Evolutionary conservation across 164 flowering plant genomes (phyloP), one percentile per base, ranked within the genome.

Genomic region (Vitis labrusca): DNA sequence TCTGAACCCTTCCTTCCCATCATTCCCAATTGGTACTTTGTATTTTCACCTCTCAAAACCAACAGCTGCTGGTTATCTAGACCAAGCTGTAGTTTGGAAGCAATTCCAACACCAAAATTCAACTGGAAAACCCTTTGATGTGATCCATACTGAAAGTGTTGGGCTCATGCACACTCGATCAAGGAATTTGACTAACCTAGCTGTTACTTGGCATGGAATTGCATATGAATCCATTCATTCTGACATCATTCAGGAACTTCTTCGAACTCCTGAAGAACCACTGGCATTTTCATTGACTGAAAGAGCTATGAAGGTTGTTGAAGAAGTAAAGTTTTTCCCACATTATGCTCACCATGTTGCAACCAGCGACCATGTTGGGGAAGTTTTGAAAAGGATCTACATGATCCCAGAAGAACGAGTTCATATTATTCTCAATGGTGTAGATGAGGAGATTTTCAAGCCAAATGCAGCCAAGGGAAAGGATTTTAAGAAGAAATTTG

Each of bases 191-290:
- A 58, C 78, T 1, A 86, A 86, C 64, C 64, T 92, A 1, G 95
- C 83, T 12, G 96, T 84, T 47, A 75, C 77, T 48, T 92, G 96
- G 97, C 97, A 90, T 70, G 96, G 96, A 50, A 90, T 92, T 64
- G 97, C 91, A 9, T 92, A 89, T 61, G 97, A 90, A 65, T 73
- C 88, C 50, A 75, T 90, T 63, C 92, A 90, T 67, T 83, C 94
- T 1, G 89, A 89, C 70, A 86, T 92, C 77, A 81, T 84, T 59
- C 95, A 85, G 59, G 96, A 92, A 29, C 79, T 89, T 17, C 53
- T 80, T 53, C 71, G 90, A n/a, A 50, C 48, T 6, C 84, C 89
- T 23, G 76, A 83, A 11, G 89, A 84, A 32, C 63, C 74, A 0
- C 74, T 51, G 52, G 60, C 86, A 0, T n/a, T 55, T 14, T 72